Evolutionary conservation across 2,329 filamentous ascomycete species (phyloP).

Genomic region (Arthrobotrys musiformis): DNA sequence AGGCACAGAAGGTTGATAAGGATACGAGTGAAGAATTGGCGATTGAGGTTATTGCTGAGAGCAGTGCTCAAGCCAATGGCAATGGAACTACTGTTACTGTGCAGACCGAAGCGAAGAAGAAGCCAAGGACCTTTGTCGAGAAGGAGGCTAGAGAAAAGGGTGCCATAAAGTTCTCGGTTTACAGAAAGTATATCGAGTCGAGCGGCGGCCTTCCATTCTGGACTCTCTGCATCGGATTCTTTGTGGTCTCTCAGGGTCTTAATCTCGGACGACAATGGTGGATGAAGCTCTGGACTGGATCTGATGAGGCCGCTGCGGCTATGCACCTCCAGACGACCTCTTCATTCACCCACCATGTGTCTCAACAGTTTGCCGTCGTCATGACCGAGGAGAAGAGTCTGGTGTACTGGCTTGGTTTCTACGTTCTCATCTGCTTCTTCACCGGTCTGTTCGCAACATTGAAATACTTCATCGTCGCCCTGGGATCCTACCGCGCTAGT

Average conservation of each 20-base stretch:
- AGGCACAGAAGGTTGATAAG: constrained; percentile 40
- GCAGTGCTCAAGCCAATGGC: constrained; percentile 60
- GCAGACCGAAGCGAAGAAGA: constrained; percentile 67
- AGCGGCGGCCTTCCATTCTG: constrained; percentile 68
- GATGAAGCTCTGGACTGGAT: constrained; percentile 59
- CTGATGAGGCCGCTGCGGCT: constrained; percentile 17
- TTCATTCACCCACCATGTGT: constrained; percentile 63
- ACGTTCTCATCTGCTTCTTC: constrained; percentile 70
- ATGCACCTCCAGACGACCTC: constrained; percentile 29
- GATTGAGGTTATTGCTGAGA: constrained; percentile 68
- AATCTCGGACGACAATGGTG: constrained; percentile 57
- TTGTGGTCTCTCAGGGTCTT: constrained; percentile 54
- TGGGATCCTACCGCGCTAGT: constrained; percentile 76
- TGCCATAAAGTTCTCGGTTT: constrained; percentile 75
- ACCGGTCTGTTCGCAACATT: constrained; percentile 71
- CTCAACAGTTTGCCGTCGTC: constrained; percentile 59
- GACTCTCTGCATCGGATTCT: constrained; percentile 54
- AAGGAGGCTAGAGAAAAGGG: constrained; percentile 79
- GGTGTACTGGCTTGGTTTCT: constrained; percentile 75
- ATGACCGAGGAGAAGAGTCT: constrained; percentile 64
- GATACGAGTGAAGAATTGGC: constrained; percentile 68
- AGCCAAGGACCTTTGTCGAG: constrained; percentile 76
- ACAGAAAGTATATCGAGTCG: constrained; percentile 73
- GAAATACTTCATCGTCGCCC: constrained; percentile 73
- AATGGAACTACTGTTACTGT: constrained; percentile 63